A percentile compares a stretch with the other conserved stretches of the same genome.
phyloP scores from a whole-genome alignment of 2,329 filamentous ascomycete genomes.

The Aspergillus piperis region DNA sequence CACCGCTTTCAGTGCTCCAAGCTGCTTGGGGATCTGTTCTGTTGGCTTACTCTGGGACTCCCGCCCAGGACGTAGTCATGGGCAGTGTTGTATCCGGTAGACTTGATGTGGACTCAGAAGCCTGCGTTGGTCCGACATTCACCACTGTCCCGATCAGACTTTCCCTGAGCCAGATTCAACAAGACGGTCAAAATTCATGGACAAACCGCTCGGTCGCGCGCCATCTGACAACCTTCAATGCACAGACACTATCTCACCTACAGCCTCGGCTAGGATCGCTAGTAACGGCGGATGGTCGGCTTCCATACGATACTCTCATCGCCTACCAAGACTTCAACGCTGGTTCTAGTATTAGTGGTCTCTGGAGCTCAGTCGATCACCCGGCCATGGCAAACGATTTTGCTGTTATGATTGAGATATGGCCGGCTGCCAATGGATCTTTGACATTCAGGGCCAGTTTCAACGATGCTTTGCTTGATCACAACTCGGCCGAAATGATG shows the following conservation, averaged over 20 bases:
- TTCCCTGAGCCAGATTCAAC: slow-evolving; percentile 20
- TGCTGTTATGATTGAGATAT: slow-evolving; percentile 36
- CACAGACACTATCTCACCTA: slow-evolving; percentile 24
- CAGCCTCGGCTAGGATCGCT: slow-evolving; percentile 28
- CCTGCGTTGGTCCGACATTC: slow-evolving; percentile 37
- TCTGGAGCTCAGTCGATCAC: slow-evolving; percentile 24
- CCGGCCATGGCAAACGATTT: slow-evolving; percentile 35
- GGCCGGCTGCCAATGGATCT: slow-evolving; percentile 25
- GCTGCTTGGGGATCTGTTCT: slow-evolving; percentile 41
- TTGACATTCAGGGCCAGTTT: slow-evolving; percentile 33
- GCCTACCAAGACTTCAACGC: slow-evolving; percentile 37
- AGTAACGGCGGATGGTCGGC: slow-evolving; percentile 23
- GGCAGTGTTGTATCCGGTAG: slow-evolving; percentile 39
- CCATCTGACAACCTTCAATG: slow-evolving; percentile 28
- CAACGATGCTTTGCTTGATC: slow-evolving; percentile 27
- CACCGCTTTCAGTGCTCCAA: slow-evolving; percentile 39
- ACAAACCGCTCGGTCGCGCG: slow-evolving; percentile 27
- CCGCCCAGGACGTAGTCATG: slow-evolving; percentile 37
- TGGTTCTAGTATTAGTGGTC: slow-evolving; percentile 13
- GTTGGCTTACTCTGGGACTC: slow-evolving; percentile 33
- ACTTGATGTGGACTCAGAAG: slow-evolving; percentile 25
- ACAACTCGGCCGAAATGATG: slow-evolving; percentile 26
- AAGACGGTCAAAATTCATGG: slow-evolving; percentile 12
- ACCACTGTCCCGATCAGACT: slow-evolving; percentile 39
- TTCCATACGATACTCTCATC: slow-evolving; percentile 40